Conservation (phyloP, 805 yeast genomes). For the Candida coleopterorum region DNA sequence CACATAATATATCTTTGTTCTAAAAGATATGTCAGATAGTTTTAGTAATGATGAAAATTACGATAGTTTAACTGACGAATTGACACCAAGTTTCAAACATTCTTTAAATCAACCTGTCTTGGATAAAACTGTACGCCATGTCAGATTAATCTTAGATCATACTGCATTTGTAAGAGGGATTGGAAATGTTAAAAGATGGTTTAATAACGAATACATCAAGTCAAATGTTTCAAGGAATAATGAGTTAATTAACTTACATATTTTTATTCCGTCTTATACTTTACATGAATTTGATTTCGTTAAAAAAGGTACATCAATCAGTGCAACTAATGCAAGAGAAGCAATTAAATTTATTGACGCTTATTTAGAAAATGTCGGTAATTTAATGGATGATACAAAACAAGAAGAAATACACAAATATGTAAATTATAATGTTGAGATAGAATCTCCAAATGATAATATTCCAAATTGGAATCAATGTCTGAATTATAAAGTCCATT, state of each 20-base stretch:
- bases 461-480: constrained; percentile 52
- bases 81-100: neutral
- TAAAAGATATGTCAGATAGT: constrained; percentile 6
- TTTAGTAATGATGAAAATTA: constrained; percentile 2
- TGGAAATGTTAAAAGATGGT: constrained; percentile 65
- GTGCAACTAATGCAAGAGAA: constrained; percentile 62
- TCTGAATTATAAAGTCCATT: constrained; percentile 37
- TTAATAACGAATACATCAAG: constrained; percentile 31
- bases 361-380: constrained; percentile 18
- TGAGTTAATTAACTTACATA: constrained; percentile 23
- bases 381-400: neutral
- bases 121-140: constrained; percentile 6
- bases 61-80: constrained; percentile 2
- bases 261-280: constrained; percentile 54
- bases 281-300: constrained; percentile 56
- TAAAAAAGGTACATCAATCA: constrained; percentile 49
- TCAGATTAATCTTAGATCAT: constrained; percentile 54
- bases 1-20: neutral
- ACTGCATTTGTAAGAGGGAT: constrained; percentile 65
- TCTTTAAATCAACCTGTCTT: neutral
- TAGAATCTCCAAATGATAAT: constrained; percentile 39
- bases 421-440: constrained; percentile 15
- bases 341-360: constrained; percentile 58
- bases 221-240: constrained; percentile 17
- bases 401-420: constrained; percentile 9